Conservation (phyloP, 1,139 yeast genomes). For the Pichia sp. region DNA sequence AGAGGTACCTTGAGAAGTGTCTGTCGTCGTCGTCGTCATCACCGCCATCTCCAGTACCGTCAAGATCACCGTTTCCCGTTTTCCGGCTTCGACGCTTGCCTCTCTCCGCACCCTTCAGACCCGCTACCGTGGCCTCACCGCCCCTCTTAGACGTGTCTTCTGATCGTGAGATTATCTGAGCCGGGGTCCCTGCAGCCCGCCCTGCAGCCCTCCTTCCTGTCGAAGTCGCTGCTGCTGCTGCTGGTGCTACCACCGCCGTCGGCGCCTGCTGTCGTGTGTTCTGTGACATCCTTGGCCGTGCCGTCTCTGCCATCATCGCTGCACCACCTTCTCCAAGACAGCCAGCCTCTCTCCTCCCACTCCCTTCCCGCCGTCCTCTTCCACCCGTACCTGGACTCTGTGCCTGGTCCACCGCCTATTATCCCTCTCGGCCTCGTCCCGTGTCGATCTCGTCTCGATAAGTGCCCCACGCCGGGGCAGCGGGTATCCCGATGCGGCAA, state of each 20-base stretch:
- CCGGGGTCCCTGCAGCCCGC: no score
- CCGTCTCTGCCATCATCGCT: neutral
- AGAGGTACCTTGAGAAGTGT: conserved; percentile 6
- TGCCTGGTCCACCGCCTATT: neutral
- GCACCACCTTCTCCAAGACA: neutral
- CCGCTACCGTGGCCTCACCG: no score
- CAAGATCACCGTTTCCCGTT: neutral
- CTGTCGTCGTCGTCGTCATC: neutral
- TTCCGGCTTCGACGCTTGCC: neutral
- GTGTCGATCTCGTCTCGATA: neutral
- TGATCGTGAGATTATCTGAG: no score
- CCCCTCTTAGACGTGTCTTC: neutral
- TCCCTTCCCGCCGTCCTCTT: neutral
- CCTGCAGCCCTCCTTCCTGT: neutral
- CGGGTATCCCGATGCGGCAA: neutral
- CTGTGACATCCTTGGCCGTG: neutral
- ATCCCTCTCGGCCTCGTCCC: neutral
- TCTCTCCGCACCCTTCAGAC: neutral
- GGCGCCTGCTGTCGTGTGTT: neutral
- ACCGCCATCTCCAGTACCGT: neutral
- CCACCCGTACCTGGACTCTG: neutral
- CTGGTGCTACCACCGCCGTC: neutral
- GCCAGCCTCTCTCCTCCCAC: no score
- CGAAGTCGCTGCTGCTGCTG: neutral
- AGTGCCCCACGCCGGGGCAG: neutral